Evolutionary conservation across 2,329 filamentous ascomycete species (phyloP).

Genomic region (Xylaria sp.): DNA sequence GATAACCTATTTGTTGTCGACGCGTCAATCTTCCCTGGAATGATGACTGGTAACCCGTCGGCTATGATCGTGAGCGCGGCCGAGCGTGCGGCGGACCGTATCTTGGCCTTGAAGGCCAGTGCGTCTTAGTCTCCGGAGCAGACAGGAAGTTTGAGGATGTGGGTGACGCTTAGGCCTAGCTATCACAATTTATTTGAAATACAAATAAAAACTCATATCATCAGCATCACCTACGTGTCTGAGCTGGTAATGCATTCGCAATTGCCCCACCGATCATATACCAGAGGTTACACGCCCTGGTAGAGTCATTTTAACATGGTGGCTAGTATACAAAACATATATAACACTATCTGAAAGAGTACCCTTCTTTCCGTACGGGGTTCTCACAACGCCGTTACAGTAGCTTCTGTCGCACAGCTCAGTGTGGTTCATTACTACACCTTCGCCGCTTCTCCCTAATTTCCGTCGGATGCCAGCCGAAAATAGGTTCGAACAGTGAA

Average conservation of each 20-base stretch:
- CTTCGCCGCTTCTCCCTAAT: no score
- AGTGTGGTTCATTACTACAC: no score
- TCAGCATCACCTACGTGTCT: background rate
- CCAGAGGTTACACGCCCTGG: no score
- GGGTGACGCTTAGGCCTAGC: background rate
- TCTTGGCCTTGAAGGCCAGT: constrained; percentile 29
- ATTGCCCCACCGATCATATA: no score
- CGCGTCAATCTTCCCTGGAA: constrained; percentile 71
- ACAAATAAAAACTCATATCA: background rate
- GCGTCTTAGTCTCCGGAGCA: background rate
- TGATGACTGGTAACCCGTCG: constrained; percentile 70
- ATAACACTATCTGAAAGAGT: no score
- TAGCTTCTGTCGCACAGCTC: no score
- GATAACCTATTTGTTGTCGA: constrained; percentile 73
- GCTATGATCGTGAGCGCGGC: constrained; percentile 49
- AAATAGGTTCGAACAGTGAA: background rate
- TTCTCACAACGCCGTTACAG: no score
- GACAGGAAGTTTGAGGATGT: background rate
- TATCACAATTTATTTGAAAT: background rate
- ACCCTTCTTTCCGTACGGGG: no score
- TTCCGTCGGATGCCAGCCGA: background rate
- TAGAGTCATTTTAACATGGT: no score
- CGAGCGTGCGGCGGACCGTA: constrained; percentile 45
- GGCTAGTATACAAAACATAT: no score
- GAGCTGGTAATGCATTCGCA: no score